These are phyloP conservation scores for Fusarium longipes DNA, from an alignment of 2,329 filamentous ascomycete genomes.

Conservation along the genomic window DNA sequence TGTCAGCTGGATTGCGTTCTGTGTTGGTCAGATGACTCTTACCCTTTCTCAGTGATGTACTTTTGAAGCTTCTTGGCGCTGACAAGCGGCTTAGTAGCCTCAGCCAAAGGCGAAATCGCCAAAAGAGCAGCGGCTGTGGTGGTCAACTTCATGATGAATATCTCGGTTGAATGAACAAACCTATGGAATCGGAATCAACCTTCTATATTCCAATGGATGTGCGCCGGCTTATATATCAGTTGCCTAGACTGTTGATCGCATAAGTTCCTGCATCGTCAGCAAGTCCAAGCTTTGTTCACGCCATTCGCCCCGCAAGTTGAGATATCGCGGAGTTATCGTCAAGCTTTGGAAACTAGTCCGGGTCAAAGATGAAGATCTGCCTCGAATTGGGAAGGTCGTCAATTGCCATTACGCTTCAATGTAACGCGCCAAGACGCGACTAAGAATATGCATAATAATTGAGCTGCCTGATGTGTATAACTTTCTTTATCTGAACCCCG, in stretches of 20 bases:
- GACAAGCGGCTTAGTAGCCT: conserved; percentile 37
- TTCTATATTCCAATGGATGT: not conserved
- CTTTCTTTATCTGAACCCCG: conserved; percentile 2
- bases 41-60: conserved; percentile 43
- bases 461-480: conserved; percentile 37
- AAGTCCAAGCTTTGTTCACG: conserved; percentile 20
- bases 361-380: conserved; percentile 11
- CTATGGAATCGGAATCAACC: rapidly evolving
- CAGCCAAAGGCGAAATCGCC: conserved; percentile 42
- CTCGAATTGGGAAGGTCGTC: conserved; percentile 31
- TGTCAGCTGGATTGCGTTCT: not conserved
- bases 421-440: conserved; percentile 39
- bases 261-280: conserved; percentile 5
- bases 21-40: rapidly evolving
- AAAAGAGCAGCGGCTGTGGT: conserved; percentile 31
- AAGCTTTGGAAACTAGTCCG: conserved; percentile 29
- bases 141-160: conserved; percentile 36
- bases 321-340: conserved; percentile 28
- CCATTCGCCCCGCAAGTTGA: conserved; percentile 24
- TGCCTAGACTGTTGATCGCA: not conserved
- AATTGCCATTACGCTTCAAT: conserved; percentile 13
- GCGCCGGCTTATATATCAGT: not conserved
- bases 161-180: not conserved
- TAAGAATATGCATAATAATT: conserved; percentile 34
- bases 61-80: conserved; percentile 43